These are phyloP conservation scores for Colletotrichum theobromicola DNA, from an alignment of 2,329 filamentous ascomycete genomes.

Conservation along the genomic window DNA sequence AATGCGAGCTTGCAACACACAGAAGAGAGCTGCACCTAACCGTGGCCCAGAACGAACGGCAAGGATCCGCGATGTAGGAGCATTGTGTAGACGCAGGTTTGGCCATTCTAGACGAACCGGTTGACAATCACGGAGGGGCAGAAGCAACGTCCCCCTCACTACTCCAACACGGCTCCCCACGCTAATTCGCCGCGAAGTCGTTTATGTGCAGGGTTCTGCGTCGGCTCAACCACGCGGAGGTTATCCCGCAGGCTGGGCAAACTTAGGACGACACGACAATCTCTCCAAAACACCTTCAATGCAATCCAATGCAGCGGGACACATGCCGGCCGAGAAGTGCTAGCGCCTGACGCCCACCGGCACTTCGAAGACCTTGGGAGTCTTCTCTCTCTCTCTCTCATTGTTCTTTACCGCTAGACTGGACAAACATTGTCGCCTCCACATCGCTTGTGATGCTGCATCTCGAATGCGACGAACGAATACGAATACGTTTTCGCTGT, in stretches of 20 bases:
- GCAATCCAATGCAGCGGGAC: background rate
- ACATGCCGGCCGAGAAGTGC: background rate
- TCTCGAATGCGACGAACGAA: background rate
- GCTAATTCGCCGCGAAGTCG: background rate
- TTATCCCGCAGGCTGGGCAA: background rate
- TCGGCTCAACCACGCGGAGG: background rate
- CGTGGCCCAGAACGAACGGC: background rate
- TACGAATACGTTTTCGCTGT: background rate
- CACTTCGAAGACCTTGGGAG: background rate
- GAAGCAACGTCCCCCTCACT: background rate
- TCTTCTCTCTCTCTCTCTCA: background rate
- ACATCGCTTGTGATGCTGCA: background rate
- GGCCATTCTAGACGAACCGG: background rate
- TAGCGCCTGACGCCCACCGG: background rate
- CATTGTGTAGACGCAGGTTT: background rate
- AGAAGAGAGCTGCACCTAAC: background rate
- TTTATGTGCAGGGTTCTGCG: background rate
- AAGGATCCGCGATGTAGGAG: background rate
- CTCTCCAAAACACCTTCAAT: background rate
- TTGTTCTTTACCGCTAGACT: background rate
- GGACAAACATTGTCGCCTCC: background rate
- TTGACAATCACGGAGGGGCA: background rate
- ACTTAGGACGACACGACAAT: background rate
- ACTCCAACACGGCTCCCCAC: background rate
- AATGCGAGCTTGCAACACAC: background rate